Base-by-base conservation (phyloP, 2,329 filamentous ascomycete genomes). In the Daldinia eschscholtzii region DNA sequence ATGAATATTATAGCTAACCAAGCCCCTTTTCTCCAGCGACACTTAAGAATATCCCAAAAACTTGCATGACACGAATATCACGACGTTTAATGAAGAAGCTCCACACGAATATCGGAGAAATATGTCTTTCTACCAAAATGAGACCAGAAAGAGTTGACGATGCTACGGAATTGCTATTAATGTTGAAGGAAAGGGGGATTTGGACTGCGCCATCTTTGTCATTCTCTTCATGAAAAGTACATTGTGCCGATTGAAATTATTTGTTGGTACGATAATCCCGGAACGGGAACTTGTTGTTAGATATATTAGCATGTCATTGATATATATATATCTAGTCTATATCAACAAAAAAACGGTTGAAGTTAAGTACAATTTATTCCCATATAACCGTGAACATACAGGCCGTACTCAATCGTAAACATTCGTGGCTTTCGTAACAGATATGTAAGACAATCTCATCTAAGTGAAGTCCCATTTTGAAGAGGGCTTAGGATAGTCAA, bases 11-110 rank as follows among this genome's bases (percentile, higher is more conserved):
- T 18, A 18, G 6, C 59, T 70, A 46, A 65, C 35, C 53, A n/a
- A 46, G 23, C 4, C 23, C 1, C 12, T 35, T 9, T 46, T 33
- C 35, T 50, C 4, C 28, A 70, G 68, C 1, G 68, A 70, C 30
- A 70, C 68, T 26, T 70, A 66, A 70, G 28, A 18, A 33, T 52
- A 52, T 12, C 26, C 15, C 6, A 52, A 23, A 33, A 33, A 52
- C 3, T 33, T 33, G n/a, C 26, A 52, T 13, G 26, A 9, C 7
- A 52, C 46, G 46, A 52, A 52, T 52, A 33, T 52, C 15, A 52
- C 33, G 46, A 52, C 9, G 26, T 10, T 50, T 52, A 52, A 52
- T 33, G 46, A 52, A 6, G 15, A 30, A 10, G 7, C 1, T 30
- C 15, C 26, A 52, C 15, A 18, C 4, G 6, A 52, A 33, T 9